Evolutionary conservation across 2,329 filamentous ascomycete genomes (phyloP), one percentile per base, ranked within the genome.

Genomic region (Aureobasidium sp.): DNA sequence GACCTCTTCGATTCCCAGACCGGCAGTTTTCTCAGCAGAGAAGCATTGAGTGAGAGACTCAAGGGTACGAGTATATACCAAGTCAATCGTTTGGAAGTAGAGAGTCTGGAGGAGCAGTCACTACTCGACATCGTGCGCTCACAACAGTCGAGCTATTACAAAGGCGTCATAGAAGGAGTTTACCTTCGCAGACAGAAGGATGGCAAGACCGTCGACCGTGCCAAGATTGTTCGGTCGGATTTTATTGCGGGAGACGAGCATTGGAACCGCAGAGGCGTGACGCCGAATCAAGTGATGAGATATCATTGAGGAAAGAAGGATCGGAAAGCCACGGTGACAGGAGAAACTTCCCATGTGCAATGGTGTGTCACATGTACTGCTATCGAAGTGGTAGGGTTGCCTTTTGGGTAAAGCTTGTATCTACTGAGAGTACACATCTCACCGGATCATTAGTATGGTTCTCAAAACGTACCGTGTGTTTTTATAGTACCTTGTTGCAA

Each of bases 191-290:
- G 55, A 25, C 59, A 63, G 25, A 53, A 49, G 13, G 33, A 43
- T 9, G 60, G 57, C 46, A 58, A 54, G 33, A 60, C 59, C 4
- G 35, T 60, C 25, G 54, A 57, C 11, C 42, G 62, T 11, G 62
- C 59, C 3, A 63, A 63, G 25, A 60, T 63, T 29, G 62, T 63
- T 11, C 29, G 62, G 17, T 35, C 43, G 17, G 62, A 61, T 38
- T 63, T 63, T 13, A 45, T 61, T 15, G 49, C 54, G 19, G 62
- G 62, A 35, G 57, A 60, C 33, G 50, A 63, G 17, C 45, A 59
- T 47, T 57, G 25, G 60, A 45, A 51, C 9, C 19, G 43, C 1
- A 43, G 43, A 19, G 43, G 29, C 17, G 37, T 58, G 6, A 19
- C 17, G 9, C 23, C 23, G 2, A 58, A 58, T 15, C 19, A 4